phyloP scores from a whole-genome alignment of 352 stramenopile species.

The Phytophthora sp. region DNA sequence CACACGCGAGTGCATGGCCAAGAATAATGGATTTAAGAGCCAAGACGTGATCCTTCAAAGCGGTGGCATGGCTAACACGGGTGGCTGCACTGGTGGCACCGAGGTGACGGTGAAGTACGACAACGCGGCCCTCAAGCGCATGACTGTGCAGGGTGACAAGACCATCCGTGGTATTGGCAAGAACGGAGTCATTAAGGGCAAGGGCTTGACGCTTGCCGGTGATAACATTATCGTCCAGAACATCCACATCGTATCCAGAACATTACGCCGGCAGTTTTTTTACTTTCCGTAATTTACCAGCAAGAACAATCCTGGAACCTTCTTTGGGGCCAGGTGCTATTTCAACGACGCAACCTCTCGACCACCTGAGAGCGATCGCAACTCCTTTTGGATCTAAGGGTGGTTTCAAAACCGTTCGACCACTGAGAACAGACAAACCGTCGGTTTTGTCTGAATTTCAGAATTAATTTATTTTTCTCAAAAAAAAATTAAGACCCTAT shows the following conservation, averaged over 20 bases:
- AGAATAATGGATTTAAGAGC: slow-evolving; percentile 42
- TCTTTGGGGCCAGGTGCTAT: too few relatives aligned
- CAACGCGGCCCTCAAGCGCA: slow-evolving; percentile 28
- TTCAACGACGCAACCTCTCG: too few relatives aligned
- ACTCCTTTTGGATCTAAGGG: too few relatives aligned
- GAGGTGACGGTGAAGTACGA: slow-evolving; percentile 29
- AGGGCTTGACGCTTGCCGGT: slow-evolving; percentile 37
- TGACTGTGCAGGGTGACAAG: slow-evolving; percentile 45
- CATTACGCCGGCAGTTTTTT: too few relatives aligned
- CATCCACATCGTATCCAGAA: slow-evolving; percentile 52
- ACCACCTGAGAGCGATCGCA: too few relatives aligned
- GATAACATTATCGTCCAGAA: slow-evolving; percentile 61
- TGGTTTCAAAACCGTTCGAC: too few relatives aligned
- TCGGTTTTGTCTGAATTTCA: too few relatives aligned
- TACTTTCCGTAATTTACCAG: too few relatives aligned
- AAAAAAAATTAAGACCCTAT: too few relatives aligned
- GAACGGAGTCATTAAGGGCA: slow-evolving; percentile 47
- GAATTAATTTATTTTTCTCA: too few relatives aligned
- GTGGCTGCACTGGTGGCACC: slow-evolving; percentile 46
- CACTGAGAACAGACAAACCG: too few relatives aligned
- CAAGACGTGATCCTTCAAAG: slow-evolving; percentile 49
- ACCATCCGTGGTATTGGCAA: slow-evolving; percentile 46
- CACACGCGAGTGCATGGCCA: slow-evolving; percentile 37
- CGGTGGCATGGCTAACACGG: slow-evolving; percentile 50
- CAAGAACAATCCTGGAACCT: too few relatives aligned